Conservation (phyloP, 2,329 filamentous ascomycete species). For the Macrophomina pseudophaseolina region DNA sequence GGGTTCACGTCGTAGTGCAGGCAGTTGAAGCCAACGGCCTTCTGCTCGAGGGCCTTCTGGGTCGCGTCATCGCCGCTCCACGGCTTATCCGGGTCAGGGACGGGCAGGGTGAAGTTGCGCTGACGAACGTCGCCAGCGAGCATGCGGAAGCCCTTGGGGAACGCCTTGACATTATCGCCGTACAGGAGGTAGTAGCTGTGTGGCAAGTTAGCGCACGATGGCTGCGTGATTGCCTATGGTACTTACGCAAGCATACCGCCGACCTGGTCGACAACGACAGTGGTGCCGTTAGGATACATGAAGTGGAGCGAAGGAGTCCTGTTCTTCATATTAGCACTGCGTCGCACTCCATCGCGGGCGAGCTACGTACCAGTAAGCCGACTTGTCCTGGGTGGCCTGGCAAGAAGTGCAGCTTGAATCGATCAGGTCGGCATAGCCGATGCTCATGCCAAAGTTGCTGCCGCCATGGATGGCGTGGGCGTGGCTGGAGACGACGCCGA, state of each 20-base stretch:
- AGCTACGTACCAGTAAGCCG: conserved; percentile 68
- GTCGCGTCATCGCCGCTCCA: conserved; percentile 71
- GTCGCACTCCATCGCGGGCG: background rate
- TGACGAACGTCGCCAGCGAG: conserved; percentile 67
- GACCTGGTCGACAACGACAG: conserved; percentile 67
- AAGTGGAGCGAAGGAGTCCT: conserved; percentile 72
- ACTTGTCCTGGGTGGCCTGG: conserved; percentile 68
- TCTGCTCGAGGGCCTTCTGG: conserved; percentile 74
- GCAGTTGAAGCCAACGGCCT: conserved; percentile 93
- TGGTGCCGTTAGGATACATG: conserved; percentile 64
- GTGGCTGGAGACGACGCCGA: conserved; percentile 61
- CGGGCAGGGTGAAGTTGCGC: conserved; percentile 59
- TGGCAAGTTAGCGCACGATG: conserved; percentile 44
- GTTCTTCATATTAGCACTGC: background rate
- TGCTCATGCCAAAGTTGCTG: conserved; percentile 67
- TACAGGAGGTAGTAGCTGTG: conserved; percentile 78
- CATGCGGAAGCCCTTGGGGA: conserved; percentile 75
- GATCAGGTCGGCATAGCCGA: conserved; percentile 65
- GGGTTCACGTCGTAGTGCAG: conserved; percentile 71
- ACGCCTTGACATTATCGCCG: conserved; percentile 70
- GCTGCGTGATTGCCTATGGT: background rate
- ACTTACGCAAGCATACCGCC: conserved; percentile 48
- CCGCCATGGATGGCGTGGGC: conserved; percentile 72
- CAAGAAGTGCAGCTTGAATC: conserved; percentile 74
- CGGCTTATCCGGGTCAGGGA: conserved; percentile 72